Conservation (phyloP, 1,139 yeast genomes). For the Debaryomyces psychrophilus region DNA sequence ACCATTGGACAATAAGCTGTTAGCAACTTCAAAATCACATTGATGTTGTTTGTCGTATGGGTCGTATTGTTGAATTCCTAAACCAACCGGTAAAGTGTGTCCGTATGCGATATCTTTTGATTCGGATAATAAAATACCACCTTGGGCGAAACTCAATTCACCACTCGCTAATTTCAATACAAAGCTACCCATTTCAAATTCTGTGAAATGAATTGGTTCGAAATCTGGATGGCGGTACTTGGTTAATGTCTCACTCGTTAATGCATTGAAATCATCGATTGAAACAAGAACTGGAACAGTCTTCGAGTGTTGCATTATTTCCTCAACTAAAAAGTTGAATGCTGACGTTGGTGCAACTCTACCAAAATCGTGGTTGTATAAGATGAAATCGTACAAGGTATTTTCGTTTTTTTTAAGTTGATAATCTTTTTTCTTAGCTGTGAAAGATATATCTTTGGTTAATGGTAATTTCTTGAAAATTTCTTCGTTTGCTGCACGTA, state of each 20-base stretch:
- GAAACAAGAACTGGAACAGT: conserved; percentile 66
- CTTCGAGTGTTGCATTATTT: conserved; percentile 49
- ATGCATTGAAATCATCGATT: conserved; percentile 74
- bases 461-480: conserved; percentile 54
- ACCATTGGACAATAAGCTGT: conserved; percentile 47
- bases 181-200: conserved; percentile 68
- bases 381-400: conserved; percentile 44
- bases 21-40: conserved; percentile 60
- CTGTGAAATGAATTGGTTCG: conserved; percentile 59
- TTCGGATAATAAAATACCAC: conserved; percentile 70
- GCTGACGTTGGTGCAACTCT: conserved; percentile 37
- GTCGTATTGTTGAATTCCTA: conserved; percentile 57
- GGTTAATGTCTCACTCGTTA: conserved; percentile 59
- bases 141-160: conserved; percentile 51
- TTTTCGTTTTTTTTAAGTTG: conserved; percentile 45
- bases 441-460: conserved; percentile 44
- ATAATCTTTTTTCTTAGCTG: conserved; percentile 36
- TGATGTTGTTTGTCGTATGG: conserved; percentile 55
- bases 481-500: conserved; percentile 58
- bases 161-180: conserved; percentile 64
- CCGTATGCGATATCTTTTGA: conserved; percentile 36
- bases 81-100: conserved; percentile 61
- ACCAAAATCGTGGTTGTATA: conserved; percentile 45
- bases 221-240: conserved; percentile 63
- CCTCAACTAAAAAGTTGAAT: conserved; percentile 58